These are phyloP conservation scores for Hemisphaericaspora xylofermentans DNA, from an alignment of 1,139 yeast species.

Conservation along the genomic window DNA sequence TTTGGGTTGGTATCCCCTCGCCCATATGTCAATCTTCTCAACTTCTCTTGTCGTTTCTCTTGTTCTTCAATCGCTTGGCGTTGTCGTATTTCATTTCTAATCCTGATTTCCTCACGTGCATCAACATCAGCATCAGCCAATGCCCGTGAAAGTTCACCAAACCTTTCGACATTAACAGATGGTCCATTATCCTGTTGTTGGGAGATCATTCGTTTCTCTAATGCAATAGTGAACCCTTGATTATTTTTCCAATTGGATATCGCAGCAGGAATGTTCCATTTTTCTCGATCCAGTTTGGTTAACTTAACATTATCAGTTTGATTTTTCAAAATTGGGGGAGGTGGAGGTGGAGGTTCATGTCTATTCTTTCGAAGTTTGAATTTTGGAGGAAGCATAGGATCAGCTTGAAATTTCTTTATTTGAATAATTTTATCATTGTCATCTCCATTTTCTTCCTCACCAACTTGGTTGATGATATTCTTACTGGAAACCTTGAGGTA, in stretches of 20 bases:
- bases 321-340: conserved; percentile 50
- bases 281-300: conserved; percentile 73
- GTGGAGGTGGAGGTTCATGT: conserved; percentile 61
- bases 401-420: conserved; percentile 48
- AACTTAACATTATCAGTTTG: conserved; percentile 34
- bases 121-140: conserved; percentile 70
- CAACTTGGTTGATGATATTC: conserved; percentile 10
- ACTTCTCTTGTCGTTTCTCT: conserved; percentile 53
- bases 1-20: background rate
- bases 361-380: conserved; percentile 76
- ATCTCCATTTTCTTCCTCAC: conserved; percentile 12
- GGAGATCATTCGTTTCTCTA: conserved; percentile 73
- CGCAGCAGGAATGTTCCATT: conserved; percentile 90
- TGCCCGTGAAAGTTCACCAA: conserved; percentile 67
- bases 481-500: conserved; percentile 23
- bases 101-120: conserved; percentile 69
- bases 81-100: conserved; percentile 56
- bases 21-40: conserved; percentile 56
- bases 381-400: conserved; percentile 85
- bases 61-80: conserved; percentile 31
- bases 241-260: conserved; percentile 96
- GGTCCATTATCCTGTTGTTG: conserved; percentile 37
- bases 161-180: conserved; percentile 53
- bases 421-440: conserved; percentile 28
- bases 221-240: conserved; percentile 80